Evolutionary conservation across 2,329 filamentous ascomycete species (phyloP).

Genomic region (Tolypocladium amazonense): DNA sequence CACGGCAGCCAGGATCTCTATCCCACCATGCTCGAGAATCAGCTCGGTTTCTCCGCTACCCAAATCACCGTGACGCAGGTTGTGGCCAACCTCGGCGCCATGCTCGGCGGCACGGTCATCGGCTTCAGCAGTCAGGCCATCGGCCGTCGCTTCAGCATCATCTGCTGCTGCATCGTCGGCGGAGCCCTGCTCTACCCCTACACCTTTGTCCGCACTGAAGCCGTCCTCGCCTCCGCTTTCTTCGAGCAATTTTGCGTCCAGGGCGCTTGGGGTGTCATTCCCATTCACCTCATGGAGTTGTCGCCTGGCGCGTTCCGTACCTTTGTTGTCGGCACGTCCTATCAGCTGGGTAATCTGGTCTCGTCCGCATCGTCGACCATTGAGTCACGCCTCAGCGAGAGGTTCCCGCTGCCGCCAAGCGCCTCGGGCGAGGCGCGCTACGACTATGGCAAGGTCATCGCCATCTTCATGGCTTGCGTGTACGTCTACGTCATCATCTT

Average conservation of each 20-base stretch:
- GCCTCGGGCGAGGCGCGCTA: slow-evolving; percentile 41
- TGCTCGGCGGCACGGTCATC: slow-evolving; percentile 54
- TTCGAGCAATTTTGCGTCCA: slow-evolving; percentile 76
- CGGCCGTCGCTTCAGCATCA: slow-evolving; percentile 58
- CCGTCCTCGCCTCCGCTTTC: slow-evolving; percentile 70
- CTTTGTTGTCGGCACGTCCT: slow-evolving; percentile 62
- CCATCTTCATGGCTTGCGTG: slow-evolving; percentile 84
- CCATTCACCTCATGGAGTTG: slow-evolving; percentile 69
- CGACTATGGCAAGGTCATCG: slow-evolving; percentile 75
- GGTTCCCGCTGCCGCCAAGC: slow-evolving; percentile 56
- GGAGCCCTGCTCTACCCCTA: slow-evolving; percentile 79
- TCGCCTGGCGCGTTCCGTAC: slow-evolving; percentile 63
- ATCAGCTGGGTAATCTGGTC: slow-evolving; percentile 70
- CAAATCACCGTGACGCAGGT: slow-evolving; percentile 61
- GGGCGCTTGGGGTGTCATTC: slow-evolving; percentile 67
- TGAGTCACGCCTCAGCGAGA: slow-evolving; percentile 63
- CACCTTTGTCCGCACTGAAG: slow-evolving; percentile 51
- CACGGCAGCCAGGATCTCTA: slow-evolving; percentile 61
- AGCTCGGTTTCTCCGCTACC: slow-evolving; percentile 40
- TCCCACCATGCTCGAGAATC: slow-evolving; percentile 47
- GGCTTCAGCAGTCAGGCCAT: slow-evolving; percentile 61
- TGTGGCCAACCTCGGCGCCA: slow-evolving; percentile 60
- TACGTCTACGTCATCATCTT: slow-evolving; percentile 53
- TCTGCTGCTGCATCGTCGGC: slow-evolving; percentile 52
- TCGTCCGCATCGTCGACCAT: slow-evolving; percentile 63